phyloP scores from a whole-genome alignment of 495 filamentous ascomycete species.

The Aspergillus taichungensis region DNA sequence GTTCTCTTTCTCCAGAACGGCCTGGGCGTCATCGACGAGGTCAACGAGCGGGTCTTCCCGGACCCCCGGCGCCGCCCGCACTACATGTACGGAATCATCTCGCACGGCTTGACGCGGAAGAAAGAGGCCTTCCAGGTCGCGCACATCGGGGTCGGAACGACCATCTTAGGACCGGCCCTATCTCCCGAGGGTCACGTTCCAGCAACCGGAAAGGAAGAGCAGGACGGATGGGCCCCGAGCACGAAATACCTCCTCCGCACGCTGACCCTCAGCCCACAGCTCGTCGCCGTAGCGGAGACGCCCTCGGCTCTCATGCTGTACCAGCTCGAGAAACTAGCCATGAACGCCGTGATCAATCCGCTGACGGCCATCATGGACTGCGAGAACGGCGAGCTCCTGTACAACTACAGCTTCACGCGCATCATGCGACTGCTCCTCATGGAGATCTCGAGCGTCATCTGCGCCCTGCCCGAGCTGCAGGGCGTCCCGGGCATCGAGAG shows the following conservation, averaged over 20 bases:
- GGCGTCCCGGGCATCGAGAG: conserved; percentile 47
- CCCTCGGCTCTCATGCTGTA: conserved; percentile 38
- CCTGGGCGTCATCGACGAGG: conserved; percentile 67
- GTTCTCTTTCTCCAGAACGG: conserved; percentile 77
- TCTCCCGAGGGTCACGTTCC: conserved; percentile 14
- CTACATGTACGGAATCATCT: conserved; percentile 66
- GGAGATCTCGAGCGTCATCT: conserved; percentile 57
- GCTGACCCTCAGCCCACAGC: conserved; percentile 39
- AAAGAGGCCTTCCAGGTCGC: conserved; percentile 49
- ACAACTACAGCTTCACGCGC: conserved; percentile 45
- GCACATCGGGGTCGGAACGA: conserved; percentile 55
- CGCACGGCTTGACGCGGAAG: conserved; percentile 50
- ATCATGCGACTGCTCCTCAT: conserved; percentile 54
- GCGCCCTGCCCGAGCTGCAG: conserved; percentile 57
- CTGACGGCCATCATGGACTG: conserved; percentile 65
- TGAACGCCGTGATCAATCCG: conserved; percentile 76
- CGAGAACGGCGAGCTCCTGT: conserved; percentile 65
- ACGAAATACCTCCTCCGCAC: conserved; percentile 43
- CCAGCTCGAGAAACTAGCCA: conserved; percentile 71
- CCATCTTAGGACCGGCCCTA: conserved; percentile 49
- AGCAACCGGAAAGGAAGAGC: conserved; percentile 9
- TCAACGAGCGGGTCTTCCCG: conserved; percentile 60
- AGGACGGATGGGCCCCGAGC: conserved; percentile 29
- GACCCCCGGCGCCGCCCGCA: conserved; percentile 54
- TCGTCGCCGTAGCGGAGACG: conserved; percentile 38